Evolutionary conservation across 805 yeast genomes (phyloP).

Genomic region (Cyberlindnera misumaiensis): DNA sequence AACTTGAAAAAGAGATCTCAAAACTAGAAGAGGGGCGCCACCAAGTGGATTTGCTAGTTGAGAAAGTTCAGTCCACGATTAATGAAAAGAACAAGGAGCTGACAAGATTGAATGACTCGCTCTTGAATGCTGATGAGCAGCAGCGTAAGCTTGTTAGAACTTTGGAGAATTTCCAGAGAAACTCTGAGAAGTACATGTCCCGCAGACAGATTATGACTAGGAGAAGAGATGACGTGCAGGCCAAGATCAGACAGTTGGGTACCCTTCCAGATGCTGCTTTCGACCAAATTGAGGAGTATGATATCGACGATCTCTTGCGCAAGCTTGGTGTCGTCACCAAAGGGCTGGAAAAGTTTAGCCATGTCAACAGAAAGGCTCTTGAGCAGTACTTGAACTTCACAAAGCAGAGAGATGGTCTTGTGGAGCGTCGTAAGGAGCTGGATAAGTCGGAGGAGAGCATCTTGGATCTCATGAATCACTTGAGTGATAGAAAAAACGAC

Average conservation of each 20-base stretch:
- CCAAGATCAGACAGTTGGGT: constrained; percentile 77
- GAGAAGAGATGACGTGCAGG: constrained; percentile 66
- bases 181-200: constrained; percentile 57
- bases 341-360: constrained; percentile 55
- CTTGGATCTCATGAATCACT: constrained; percentile 56
- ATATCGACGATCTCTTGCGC: constrained; percentile 46
- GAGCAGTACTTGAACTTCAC: constrained; percentile 76
- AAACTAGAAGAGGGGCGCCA: constrained; percentile 12
- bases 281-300: constrained; percentile 18
- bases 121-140: constrained; percentile 47
- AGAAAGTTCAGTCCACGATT: constrained; percentile 20
- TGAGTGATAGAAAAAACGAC: constrained; percentile 72
- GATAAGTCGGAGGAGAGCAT: constrained; percentile 67
- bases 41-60: constrained; percentile 21
- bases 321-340: constrained; percentile 49
- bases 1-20: constrained; percentile 22
- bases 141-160: constrained; percentile 48
- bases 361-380: constrained; percentile 83
- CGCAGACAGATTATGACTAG: constrained; percentile 51
- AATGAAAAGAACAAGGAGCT: constrained; percentile 17
- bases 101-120: constrained; percentile 29
- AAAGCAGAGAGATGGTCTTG: constrained; percentile 62
- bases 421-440: constrained; percentile 59
- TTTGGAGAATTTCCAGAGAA: constrained; percentile 54
- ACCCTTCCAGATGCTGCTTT: constrained; percentile 84